Evolutionary conservation across 2,329 filamentous ascomycete genomes (phyloP).

Genomic region (Canariomyces notabilis): DNA sequence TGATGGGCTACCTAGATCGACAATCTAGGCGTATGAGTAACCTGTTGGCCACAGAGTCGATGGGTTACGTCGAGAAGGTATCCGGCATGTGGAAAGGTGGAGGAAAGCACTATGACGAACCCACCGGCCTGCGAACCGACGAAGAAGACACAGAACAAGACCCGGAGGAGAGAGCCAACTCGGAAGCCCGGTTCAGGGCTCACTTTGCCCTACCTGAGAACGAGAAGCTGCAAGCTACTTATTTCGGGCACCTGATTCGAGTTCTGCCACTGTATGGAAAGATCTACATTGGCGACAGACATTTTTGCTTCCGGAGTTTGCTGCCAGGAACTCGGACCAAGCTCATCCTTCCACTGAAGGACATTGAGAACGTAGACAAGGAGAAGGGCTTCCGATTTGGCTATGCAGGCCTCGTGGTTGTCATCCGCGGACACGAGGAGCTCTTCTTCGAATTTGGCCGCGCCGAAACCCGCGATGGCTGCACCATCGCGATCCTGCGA

Average conservation of each 20-base stretch:
- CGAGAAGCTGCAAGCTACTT: slow-evolving; percentile 81
- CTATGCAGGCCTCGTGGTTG: slow-evolving; percentile 85
- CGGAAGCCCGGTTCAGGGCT: slow-evolving; percentile 76
- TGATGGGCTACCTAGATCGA: slow-evolving; percentile 77
- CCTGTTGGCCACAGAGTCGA: slow-evolving; percentile 80
- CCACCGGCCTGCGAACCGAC: slow-evolving; percentile 46
- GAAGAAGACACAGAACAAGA: slow-evolving; percentile 50
- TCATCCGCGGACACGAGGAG: slow-evolving; percentile 90
- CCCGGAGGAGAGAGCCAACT: slow-evolving; percentile 56
- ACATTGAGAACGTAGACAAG: slow-evolving; percentile 90
- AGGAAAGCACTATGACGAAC: slow-evolving; percentile 77
- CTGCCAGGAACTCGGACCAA: slow-evolving; percentile 87
- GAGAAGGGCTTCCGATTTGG: slow-evolving; percentile 92
- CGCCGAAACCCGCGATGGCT: slow-evolving; percentile 78
- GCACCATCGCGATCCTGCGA: slow-evolving; percentile 73
- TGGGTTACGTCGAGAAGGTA: slow-evolving; percentile 95
- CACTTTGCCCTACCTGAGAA: slow-evolving; percentile 85
- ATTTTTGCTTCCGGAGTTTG: slow-evolving; percentile 89
- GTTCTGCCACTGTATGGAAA: slow-evolving; percentile 93
- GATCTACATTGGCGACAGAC: slow-evolving; percentile 83
- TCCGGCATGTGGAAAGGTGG: slow-evolving; percentile 96
- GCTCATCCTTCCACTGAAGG: slow-evolving; percentile 81
- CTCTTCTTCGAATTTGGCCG: slow-evolving; percentile 91
- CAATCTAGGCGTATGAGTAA: slow-evolving; percentile 77
- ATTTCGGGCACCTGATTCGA: slow-evolving; percentile 86